Evolutionary conservation across 208 protist species (phyloP).

Genomic region (Trypanosoma platydactyli): DNA sequence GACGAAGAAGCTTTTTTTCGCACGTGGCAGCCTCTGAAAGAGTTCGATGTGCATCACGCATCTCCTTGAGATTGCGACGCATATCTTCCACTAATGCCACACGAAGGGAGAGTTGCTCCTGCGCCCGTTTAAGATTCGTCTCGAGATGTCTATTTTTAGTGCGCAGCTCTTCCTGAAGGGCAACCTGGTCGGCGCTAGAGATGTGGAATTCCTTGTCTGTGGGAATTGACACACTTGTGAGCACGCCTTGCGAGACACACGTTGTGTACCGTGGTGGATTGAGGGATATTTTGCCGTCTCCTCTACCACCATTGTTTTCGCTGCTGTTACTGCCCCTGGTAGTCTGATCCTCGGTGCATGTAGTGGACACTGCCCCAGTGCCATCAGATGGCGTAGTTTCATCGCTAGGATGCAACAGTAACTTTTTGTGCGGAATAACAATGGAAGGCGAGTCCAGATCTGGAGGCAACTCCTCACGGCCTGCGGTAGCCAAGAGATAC

Average conservation of each 20-base stretch:
- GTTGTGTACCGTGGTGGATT: constrained; percentile 38
- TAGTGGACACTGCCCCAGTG: neutral
- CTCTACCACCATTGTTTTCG: constrained; percentile 7
- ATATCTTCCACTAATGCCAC: constrained; percentile 52
- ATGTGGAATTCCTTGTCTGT: constrained; percentile 21
- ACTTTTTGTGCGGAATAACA: constrained; percentile 6
- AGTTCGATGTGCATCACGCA: constrained; percentile 27
- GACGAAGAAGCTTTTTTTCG: constrained; percentile 22
- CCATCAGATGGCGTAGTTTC: neutral
- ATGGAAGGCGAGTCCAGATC: constrained; percentile 4
- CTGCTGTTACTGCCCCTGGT: constrained; percentile 15
- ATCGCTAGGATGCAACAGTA: neutral
- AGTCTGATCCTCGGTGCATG: neutral
- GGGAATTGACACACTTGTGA: constrained; percentile 29
- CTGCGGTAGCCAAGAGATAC: neutral
- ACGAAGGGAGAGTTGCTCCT: constrained; percentile 52
- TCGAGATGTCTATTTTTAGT: constrained; percentile 28
- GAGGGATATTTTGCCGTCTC: neutral
- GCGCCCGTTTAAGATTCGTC: constrained; percentile 31
- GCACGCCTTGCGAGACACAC: constrained; percentile 43
- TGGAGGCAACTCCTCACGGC: neutral
- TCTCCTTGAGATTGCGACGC: constrained; percentile 46
- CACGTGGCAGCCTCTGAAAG: constrained; percentile 10
- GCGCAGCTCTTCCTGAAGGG: constrained; percentile 25
- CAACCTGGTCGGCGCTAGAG: constrained; percentile 14